Percentiles rank a stretch among this genome's conserved stretches.
Evolutionary conservation across 306 rosid species (phyloP).

Genomic region (Sesbania bispinosa): DNA sequence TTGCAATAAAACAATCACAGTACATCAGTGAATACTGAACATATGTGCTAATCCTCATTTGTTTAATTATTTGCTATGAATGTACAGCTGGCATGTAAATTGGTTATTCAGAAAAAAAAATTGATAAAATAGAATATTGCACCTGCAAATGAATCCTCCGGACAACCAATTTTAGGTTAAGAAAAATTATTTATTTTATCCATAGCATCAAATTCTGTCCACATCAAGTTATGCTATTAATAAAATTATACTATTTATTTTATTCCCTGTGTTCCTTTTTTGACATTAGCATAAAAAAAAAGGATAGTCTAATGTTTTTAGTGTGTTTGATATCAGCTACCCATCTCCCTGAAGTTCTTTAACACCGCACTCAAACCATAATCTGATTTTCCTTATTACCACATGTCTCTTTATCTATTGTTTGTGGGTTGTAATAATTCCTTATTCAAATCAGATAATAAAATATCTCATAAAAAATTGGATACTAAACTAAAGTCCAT

Average conservation of each 20-base stretch:
- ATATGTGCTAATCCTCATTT: conserved; percentile 29
- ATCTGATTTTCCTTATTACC: too few relatives aligned
- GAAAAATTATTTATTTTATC: not conserved
- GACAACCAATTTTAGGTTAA: not conserved
- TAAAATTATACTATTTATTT: not conserved
- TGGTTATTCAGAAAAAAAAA: not conserved
- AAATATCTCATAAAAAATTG: too few relatives aligned
- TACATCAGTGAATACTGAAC: conserved; percentile 36
- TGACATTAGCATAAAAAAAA: not conserved
- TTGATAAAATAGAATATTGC: conserved; percentile 5
- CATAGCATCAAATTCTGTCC: not conserved
- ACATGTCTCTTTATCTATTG: too few relatives aligned
- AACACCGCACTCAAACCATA: too few relatives aligned
- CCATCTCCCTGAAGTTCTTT: too few relatives aligned
- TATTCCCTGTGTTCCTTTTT: not conserved
- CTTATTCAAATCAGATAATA: conserved; percentile 4
- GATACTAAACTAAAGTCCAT: too few relatives aligned
- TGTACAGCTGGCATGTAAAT: not conserved
- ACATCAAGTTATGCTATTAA: not conserved
- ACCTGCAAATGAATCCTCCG: conserved; percentile 1
- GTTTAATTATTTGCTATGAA: conserved; percentile 18
- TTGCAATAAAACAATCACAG: conserved; percentile 42
- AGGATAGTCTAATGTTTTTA: too few relatives aligned
- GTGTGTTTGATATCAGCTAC: too few relatives aligned
- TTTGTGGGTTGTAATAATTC: too few relatives aligned